A percentile compares a stretch with the other conserved stretches of the same genome.
These are phyloP conservation scores for Leccinum sublutescens DNA, from an alignment of 768 basidiomycete genomes.

Conservation along the genomic window DNA sequence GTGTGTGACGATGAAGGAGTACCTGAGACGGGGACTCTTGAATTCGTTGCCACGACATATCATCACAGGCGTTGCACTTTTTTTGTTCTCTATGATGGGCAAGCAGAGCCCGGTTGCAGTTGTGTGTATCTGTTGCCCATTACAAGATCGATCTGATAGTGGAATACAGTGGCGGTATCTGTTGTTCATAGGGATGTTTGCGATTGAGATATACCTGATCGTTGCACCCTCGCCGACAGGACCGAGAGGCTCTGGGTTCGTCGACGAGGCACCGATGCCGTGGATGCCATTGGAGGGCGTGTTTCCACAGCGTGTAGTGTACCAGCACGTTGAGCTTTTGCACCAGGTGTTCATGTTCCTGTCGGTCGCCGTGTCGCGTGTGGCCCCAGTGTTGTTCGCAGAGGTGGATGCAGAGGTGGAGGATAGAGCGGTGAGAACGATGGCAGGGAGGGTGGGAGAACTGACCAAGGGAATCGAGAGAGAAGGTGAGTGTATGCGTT, in stretches of 20 bases:
- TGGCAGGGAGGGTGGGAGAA: conserved; percentile 44
- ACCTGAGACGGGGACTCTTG: conserved; percentile 61
- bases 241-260: conserved; percentile 18
- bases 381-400: conserved; percentile 67
- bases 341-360: conserved; percentile 76
- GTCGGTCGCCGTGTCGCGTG: conserved; percentile 67
- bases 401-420: conserved; percentile 29
- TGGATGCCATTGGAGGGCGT: conserved; percentile 36
- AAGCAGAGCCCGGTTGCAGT: conserved; percentile 59
- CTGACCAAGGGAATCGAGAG: conserved; percentile 48
- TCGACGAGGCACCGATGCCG: conserved; percentile 14
- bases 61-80: conserved; percentile 51
- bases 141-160: conserved; percentile 13
- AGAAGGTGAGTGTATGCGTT: conserved; percentile 44
- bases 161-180: conserved; percentile 72
- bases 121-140: conserved; percentile 43
- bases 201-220: conserved; percentile 63
- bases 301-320: conserved; percentile 66
- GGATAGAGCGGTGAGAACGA: conserved; percentile 30
- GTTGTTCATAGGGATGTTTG: conserved; percentile 60
- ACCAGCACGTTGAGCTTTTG: conserved; percentile 75
- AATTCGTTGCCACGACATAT: conserved; percentile 67
- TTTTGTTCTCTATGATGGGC: conserved; percentile 64
- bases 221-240: conserved; percentile 42
- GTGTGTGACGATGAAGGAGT: conserved; percentile 69